Evolutionary conservation across 2,329 filamentous ascomycete genomes (phyloP), one percentile per base, ranked within the genome.

Genomic region (Alternaria sp.): DNA sequence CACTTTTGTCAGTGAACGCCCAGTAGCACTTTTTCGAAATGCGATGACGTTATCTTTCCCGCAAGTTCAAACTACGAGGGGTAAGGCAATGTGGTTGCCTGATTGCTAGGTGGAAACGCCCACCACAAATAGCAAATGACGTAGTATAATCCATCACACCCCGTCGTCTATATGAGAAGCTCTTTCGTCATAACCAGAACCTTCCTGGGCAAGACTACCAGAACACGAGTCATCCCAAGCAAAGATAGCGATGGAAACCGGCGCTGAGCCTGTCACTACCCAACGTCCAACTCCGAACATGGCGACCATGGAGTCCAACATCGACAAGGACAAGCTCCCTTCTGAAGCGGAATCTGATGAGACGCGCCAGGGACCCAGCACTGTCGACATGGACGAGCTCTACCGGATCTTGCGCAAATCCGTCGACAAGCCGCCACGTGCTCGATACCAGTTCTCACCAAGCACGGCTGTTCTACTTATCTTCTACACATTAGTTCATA

Each of bases 401-500:
- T 3, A 21, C 21, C 21, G 21, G 21, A 21, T 21, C 21, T 21
- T 21, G 21, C 21, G 21, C 21, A 21, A 21, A 21, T 21, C 21
- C 21, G 21, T 21, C 21, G 21, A 21, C 21, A 21, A 21, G 21
- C 21, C 21, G 21, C 21, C 21, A 21, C 21, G 21, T 21, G 21
- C 21, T 21, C 21, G 21, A 21, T 21, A 21, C 21, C 21, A 21
- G 21, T 21, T 5, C 4, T 50, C 47, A 2, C 32, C 25, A 28
- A n/a, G n/a, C 12, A 1, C n/a, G 12, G 21, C 21, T 21, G 21
- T 21, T 21, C n/a, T 30, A 3, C 47, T 50, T 12, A 4, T 13
- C 1, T 0, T 50, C 17, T 50, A 50, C 11, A 50, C 25, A 19
- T 0, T 45, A 11, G 3, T 21, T 0, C 43, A 21, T 0, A 0